phyloP scores from a whole-genome alignment of 257 asterid genomes.

The Nicotiana benthamiana region DNA sequence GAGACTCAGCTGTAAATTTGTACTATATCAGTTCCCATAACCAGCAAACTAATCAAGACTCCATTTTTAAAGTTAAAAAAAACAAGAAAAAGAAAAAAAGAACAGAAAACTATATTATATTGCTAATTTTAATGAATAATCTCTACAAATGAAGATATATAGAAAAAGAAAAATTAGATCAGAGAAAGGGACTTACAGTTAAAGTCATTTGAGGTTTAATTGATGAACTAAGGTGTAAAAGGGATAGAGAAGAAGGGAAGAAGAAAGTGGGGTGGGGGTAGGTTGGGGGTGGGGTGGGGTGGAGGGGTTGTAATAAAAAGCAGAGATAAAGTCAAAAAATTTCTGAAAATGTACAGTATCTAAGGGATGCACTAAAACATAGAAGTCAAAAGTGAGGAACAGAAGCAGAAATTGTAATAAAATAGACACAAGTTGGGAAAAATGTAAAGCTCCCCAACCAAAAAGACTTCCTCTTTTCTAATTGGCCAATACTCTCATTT shows the following conservation, averaged over 20 bases:
- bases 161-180: background rate
- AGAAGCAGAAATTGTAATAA: background rate
- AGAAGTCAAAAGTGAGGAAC: slow-evolving; percentile 4
- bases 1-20: background rate
- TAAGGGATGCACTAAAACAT: background rate
- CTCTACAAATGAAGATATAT: background rate
- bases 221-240: background rate
- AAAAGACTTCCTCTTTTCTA: background rate
- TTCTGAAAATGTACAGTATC: background rate
- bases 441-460: background rate
- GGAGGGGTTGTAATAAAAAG: background rate
- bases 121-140: background rate
- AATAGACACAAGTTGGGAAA: background rate
- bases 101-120: background rate
- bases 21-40: background rate
- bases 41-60: background rate
- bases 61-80: background rate
- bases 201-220: background rate
- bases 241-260: background rate
- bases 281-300: background rate
- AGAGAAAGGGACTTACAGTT: background rate
- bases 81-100: background rate
- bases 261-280: background rate
- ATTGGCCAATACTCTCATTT: too few relatives aligned
- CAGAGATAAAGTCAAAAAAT: background rate